These are phyloP conservation scores for Linaria vulgaris DNA, from an alignment of 257 asterid genomes.

Conservation along the genomic window DNA sequence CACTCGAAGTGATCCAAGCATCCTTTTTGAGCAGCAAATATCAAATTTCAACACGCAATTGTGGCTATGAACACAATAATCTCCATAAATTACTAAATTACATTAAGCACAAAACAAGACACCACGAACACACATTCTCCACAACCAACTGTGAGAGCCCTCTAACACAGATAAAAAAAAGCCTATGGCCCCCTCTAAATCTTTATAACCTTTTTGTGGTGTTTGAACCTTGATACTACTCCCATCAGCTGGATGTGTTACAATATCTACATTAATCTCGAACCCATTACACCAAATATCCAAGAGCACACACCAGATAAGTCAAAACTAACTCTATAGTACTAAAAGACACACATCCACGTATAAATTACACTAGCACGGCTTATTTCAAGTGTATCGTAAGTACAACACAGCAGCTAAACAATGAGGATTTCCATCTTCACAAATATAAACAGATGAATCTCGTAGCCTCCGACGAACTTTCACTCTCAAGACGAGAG, in stretches of 20 bases:
- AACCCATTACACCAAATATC: too few relatives aligned
- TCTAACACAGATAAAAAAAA: background rate
- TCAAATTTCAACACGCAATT: conserved; percentile 12
- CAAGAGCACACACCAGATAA: background rate
- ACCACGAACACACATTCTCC: conserved; percentile 8
- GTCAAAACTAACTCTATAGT: background rate
- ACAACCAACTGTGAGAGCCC: background rate
- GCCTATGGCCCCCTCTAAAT: background rate
- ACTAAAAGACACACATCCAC: background rate
- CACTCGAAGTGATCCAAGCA: conserved; percentile 3
- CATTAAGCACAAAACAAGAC: background rate
- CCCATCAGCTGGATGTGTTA: background rate
- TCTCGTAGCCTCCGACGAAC: too few relatives aligned
- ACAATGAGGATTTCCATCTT: too few relatives aligned
- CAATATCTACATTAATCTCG: background rate
- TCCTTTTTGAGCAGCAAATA: background rate
- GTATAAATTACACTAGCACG: background rate
- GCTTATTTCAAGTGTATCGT: background rate
- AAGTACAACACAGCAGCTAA: background rate
- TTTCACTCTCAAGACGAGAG: background rate
- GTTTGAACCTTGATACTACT: background rate
- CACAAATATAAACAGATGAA: too few relatives aligned
- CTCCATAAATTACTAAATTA: conserved; percentile 3
- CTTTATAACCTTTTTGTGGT: background rate
- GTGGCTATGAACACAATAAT: background rate